phyloP scores from a whole-genome alignment of 768 basidiomycete species.

The Tylopilus sp. region DNA sequence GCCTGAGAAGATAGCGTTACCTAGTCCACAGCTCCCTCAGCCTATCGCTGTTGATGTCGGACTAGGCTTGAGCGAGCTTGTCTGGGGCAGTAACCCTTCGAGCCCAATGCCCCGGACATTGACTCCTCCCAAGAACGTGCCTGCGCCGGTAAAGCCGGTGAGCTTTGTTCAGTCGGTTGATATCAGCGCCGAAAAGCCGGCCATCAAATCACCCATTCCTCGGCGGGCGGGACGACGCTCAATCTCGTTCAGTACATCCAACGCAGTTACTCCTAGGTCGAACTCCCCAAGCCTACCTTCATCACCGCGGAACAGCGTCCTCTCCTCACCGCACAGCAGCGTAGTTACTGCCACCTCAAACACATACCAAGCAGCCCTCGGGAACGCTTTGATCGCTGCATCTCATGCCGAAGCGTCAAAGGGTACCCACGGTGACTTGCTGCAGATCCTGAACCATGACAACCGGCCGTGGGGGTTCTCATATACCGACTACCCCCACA shows the following conservation, averaged over 20 bases:
- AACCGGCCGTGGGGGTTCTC: conserved; percentile 89
- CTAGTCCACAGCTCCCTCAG: conserved; percentile 53
- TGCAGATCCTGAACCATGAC: conserved; percentile 90
- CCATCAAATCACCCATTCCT: conserved; percentile 33
- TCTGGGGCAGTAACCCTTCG: conserved; percentile 41
- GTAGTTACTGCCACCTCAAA: conserved; percentile 24
- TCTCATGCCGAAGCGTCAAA: conserved; percentile 93
- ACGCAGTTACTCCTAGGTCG: conserved; percentile 27
- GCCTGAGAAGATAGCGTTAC: conserved; percentile 37
- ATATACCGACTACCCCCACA: conserved; percentile 74
- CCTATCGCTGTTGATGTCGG: conserved; percentile 53
- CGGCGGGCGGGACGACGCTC: conserved; percentile 64
- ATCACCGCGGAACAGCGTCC: conserved; percentile 48
- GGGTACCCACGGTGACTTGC: conserved; percentile 86
- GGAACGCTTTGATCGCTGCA: conserved; percentile 87
- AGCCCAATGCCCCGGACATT: conserved; percentile 11
- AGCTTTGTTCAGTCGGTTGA: conserved; percentile 23
- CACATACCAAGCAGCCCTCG: conserved; percentile 64
- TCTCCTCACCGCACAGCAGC: conserved; percentile 26
- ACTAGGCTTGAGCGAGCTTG: conserved; percentile 52
- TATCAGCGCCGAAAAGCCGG: conserved; percentile 34
- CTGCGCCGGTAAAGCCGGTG: conserved; percentile 15
- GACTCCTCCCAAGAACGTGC: conserved; percentile 16
- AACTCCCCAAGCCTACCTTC: conserved; percentile 51
- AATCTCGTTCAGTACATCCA: conserved; percentile 53